Percentiles rank a stretch among this genome's conserved stretches.
These are phyloP conservation scores for Chytriomyces hyalinus DNA, from an alignment of 192 early-diverging fungal species.

Conservation along the genomic window DNA sequence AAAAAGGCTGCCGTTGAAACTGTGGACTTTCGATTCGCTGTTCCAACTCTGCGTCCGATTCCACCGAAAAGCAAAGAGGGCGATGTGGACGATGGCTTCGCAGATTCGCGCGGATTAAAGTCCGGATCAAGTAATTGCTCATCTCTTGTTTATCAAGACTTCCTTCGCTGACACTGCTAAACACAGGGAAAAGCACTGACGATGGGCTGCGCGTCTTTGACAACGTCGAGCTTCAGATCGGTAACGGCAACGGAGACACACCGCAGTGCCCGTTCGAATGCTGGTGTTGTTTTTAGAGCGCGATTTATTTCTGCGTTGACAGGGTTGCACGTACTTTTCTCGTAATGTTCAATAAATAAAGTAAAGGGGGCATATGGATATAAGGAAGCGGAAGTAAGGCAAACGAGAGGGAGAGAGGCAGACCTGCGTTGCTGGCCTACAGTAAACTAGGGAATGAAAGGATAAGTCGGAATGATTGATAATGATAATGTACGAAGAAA, in stretches of 20 bases:
- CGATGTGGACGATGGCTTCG: constrained; percentile 22
- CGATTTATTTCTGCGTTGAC: background rate
- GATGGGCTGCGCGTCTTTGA: constrained; percentile 31
- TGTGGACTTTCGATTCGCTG: constrained; percentile 20
- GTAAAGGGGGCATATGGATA: background rate
- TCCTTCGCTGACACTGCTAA: background rate
- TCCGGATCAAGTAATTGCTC: background rate
- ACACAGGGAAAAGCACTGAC: constrained; percentile 6
- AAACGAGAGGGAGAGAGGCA: background rate
- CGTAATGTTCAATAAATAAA: background rate
- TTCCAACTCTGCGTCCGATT: constrained; percentile 10
- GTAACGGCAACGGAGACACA: constrained; percentile 23
- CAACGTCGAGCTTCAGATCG: constrained; percentile 26
- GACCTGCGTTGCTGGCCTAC: background rate
- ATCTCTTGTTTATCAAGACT: background rate
- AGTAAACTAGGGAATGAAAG: background rate
- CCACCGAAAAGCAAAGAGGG: constrained; percentile 7
- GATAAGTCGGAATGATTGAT: background rate
- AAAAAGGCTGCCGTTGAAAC: constrained; percentile 15
- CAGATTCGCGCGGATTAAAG: constrained; percentile 1
- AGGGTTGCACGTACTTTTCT: background rate
- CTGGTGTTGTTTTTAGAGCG: constrained; percentile 29
- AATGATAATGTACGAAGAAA: background rate
- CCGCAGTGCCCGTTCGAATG: constrained; percentile 34
- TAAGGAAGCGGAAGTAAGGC: constrained; percentile 4